A percentile compares a stretch with the other conserved stretches of the same genome.
Evolutionary conservation across 164 flowering plant species (phyloP).

Genomic region (Vitis amurensis): DNA sequence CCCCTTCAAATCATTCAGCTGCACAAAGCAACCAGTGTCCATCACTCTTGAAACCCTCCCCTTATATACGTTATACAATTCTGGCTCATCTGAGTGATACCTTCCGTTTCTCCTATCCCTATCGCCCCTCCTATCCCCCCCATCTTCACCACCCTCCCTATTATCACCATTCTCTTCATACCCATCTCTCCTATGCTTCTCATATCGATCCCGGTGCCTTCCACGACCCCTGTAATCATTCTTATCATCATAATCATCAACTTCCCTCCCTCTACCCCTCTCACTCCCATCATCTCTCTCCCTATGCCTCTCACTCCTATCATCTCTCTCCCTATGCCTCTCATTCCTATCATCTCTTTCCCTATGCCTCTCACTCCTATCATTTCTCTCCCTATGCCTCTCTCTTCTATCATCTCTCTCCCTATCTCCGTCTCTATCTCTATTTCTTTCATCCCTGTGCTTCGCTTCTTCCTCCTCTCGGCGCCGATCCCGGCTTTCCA

Average conservation of each 20-base stretch:
- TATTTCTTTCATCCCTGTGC: slow-evolving; percentile 13
- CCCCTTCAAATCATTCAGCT: slow-evolving; percentile 61
- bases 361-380: slow-evolving; percentile 16
- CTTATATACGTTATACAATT: slow-evolving; percentile 64
- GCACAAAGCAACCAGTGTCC: slow-evolving; percentile 85
- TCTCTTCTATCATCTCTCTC: slow-evolving; percentile 17
- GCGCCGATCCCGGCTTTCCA: slow-evolving; percentile 34
- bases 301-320: slow-evolving; percentile 16
- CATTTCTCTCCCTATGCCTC: slow-evolving; percentile 19
- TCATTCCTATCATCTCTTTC: slow-evolving; percentile 18
- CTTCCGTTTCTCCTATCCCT: slow-evolving; percentile 19
- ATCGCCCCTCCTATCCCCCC: slow-evolving; percentile 17
- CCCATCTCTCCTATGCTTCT: slow-evolving; percentile 16
- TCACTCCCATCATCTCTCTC: slow-evolving; percentile 10
- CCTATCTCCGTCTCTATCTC: slow-evolving; percentile 21
- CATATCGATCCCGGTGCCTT: slow-evolving; percentile 22
- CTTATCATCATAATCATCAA: slow-evolving; percentile 18
- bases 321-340: slow-evolving; percentile 19
- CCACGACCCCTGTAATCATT: slow-evolving; percentile 13
- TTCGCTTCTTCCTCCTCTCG: slow-evolving; percentile 19
- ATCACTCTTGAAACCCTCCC: slow-evolving; percentile 83
- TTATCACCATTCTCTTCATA: slow-evolving; percentile 13
- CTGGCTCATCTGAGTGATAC: slow-evolving; percentile 47
- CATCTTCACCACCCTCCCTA: slow-evolving; percentile 15
- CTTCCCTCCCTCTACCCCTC: slow-evolving; percentile 6